Evolutionary conservation across 1,284 basidiomycete species (phyloP).

Genomic region (Sporisorium scitamineum): DNA sequence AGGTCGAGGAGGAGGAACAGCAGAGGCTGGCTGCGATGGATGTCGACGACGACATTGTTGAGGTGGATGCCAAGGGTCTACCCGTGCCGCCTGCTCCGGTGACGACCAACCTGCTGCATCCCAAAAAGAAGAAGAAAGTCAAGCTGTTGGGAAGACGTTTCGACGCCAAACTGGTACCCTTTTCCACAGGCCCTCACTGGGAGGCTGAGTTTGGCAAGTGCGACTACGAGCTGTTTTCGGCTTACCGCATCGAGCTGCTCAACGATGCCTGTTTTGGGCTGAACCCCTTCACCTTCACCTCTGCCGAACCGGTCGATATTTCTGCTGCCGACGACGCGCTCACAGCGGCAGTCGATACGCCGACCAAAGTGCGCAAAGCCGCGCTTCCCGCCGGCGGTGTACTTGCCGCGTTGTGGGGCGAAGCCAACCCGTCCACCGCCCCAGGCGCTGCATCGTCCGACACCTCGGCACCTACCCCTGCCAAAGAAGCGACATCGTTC

Average conservation of each 20-base stretch:
- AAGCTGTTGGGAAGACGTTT: slow-evolving; percentile 64
- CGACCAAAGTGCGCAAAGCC: slow-evolving; percentile 24
- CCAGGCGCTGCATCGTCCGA: background rate
- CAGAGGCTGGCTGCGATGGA: slow-evolving; percentile 19
- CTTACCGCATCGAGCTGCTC: slow-evolving; percentile 63
- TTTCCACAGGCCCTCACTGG: slow-evolving; percentile 66
- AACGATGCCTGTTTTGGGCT: slow-evolving; percentile 61
- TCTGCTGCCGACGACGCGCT: slow-evolving; percentile 9
- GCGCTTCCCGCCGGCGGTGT: slow-evolving; percentile 32
- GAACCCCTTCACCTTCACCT: slow-evolving; percentile 62
- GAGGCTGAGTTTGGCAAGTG: slow-evolving; percentile 51
- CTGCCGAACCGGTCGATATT: slow-evolving; percentile 10
- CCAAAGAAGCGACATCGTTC: slow-evolving; percentile 10
- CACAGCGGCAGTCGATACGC: slow-evolving; percentile 11
- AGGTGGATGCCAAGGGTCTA: slow-evolving; percentile 45
- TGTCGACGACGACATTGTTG: slow-evolving; percentile 37
- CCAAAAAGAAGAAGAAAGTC: slow-evolving; percentile 66
- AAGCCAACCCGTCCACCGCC: slow-evolving; percentile 8
- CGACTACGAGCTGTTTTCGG: slow-evolving; percentile 55
- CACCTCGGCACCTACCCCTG: background rate
- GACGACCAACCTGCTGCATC: slow-evolving; percentile 38
- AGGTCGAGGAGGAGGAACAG: slow-evolving; percentile 59
- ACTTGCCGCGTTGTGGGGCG: slow-evolving; percentile 41
- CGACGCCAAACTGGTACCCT: slow-evolving; percentile 64
- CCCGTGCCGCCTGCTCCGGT: slow-evolving; percentile 17